phyloP scores from a whole-genome alignment of 306 rosid genomes.

The Quercus mongolica region DNA sequence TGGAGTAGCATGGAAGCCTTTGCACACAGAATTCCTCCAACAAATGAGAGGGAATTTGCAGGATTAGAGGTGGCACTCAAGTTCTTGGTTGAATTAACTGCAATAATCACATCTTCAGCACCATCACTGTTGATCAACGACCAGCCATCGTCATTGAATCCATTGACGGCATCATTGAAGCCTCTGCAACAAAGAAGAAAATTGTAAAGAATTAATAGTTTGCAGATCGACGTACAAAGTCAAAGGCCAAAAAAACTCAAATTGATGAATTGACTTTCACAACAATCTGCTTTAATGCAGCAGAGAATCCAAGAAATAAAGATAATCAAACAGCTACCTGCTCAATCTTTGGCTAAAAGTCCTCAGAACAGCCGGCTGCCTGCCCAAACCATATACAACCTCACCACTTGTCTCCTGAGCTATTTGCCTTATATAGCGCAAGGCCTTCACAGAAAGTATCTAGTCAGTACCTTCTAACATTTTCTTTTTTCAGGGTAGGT shows the following conservation, averaged over 20 bases:
- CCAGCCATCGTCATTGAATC: conserved; percentile 98
- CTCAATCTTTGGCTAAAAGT: conserved; percentile 95
- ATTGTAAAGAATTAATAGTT: neutral
- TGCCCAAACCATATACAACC: conserved; percentile 88
- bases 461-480: conserved; percentile 17
- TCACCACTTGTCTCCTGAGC: conserved; percentile 98
- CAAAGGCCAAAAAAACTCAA: neutral
- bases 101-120: conserved; percentile 81
- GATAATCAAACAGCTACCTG: conserved; percentile 41
- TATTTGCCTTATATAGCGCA: conserved; percentile 84
- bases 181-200: conserved; percentile 51
- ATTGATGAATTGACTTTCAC: neutral
- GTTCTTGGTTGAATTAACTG: conserved; percentile 76
- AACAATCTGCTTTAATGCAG: neutral
- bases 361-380: conserved; percentile 94
- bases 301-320: neutral
- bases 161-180: conserved; percentile 94
- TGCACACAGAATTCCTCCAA: conserved; percentile 94
- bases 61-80: conserved; percentile 60
- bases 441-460: conserved; percentile 51
- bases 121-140: conserved; percentile 75
- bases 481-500: neutral
- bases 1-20: conserved; percentile 98
- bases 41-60: conserved; percentile 63
- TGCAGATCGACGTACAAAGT: neutral